Conservation (phyloP, 2,329 filamentous ascomycete species). For the Alternaria tenuissima region DNA sequence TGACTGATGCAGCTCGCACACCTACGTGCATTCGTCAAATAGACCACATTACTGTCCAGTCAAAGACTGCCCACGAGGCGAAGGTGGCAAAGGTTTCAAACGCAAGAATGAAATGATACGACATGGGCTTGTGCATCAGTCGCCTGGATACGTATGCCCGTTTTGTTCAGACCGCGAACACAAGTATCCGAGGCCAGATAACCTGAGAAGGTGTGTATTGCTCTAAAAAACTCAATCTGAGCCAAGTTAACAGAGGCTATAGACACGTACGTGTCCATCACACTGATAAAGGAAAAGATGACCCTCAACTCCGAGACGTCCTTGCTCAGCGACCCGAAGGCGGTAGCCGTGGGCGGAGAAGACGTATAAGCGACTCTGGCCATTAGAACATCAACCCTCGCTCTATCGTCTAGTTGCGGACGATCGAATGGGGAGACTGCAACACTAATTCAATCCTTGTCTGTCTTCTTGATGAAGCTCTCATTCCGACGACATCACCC, state of each 20-base stretch:
- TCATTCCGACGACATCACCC: no score
- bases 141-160: conserved; percentile 93
- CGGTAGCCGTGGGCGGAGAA: conserved; percentile 78
- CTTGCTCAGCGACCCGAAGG: conserved; percentile 86
- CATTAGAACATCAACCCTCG: background rate
- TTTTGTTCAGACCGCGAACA: conserved; percentile 95
- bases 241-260: background rate
- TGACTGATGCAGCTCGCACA: conserved; percentile 67
- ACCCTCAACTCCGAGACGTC: conserved; percentile 80
- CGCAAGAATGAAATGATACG: conserved; percentile 75
- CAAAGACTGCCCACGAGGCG: conserved; percentile 63
- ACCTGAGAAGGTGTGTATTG: conserved; percentile 81
- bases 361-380: conserved; percentile 60
- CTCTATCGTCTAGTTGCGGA: no score
- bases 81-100: conserved; percentile 73
- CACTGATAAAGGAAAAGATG: conserved; percentile 86
- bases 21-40: conserved; percentile 70
- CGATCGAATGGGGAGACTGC: no score
- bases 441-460: no score
- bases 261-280: conserved; percentile 96
- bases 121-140: conserved; percentile 90
- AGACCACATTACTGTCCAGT: conserved; percentile 72
- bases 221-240: background rate
- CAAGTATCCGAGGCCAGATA: conserved; percentile 93
- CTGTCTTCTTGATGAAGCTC: no score